Base-by-base conservation (phyloP, 2,329 filamentous ascomycete genomes). In the Phaeosphaeria sp. region DNA sequence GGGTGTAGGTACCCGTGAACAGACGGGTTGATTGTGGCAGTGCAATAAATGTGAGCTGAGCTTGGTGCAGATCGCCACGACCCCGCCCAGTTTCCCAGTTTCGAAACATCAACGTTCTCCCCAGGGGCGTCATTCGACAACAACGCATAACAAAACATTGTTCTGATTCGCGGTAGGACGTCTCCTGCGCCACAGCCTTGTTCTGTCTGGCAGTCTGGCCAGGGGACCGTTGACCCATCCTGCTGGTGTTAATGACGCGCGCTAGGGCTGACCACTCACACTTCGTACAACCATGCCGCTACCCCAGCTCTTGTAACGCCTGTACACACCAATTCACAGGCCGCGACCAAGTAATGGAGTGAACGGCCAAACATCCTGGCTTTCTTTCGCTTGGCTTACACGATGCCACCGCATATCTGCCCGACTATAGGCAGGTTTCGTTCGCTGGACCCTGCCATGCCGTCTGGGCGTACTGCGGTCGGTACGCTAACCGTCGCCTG, bases 221-320 rank as follows among this genome's bases (percentile, higher is more conserved):
- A 36, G 30, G 30, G 30, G 18, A 25, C 43, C 47, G 42, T 52
- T 48, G 22, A 42, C 25, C 55, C 41, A 58, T 50, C 10, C 47
- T 18, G 30, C 30, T 54, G 30, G 15, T 22, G 27, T 56, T 54
- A 54, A 53, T 49, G 48, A 49, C 22, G 1, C 2, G 30, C 47
- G 21, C 21, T 41, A 61, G 18, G 52, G 46, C 53, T 53, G 42
- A 36, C 50, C 55, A 59, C 52, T 46, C 55, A 55, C 33, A 52
- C 23, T 25, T 36, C 42, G 17, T n/a, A 55, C 27, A 21, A n/a
- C 46, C 52, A 21, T 30, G 50, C 44, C 48, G 39, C 41, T 42
- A 36, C 50, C 46, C 54, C 44, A 30, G 49, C 33, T 50, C 18
- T 36, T 53, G 39, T 44, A 52, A 25, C 44, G 46, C 23, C 44